Base-by-base conservation (phyloP, 148 eudicot species). In the Cornus kousa region DNA sequence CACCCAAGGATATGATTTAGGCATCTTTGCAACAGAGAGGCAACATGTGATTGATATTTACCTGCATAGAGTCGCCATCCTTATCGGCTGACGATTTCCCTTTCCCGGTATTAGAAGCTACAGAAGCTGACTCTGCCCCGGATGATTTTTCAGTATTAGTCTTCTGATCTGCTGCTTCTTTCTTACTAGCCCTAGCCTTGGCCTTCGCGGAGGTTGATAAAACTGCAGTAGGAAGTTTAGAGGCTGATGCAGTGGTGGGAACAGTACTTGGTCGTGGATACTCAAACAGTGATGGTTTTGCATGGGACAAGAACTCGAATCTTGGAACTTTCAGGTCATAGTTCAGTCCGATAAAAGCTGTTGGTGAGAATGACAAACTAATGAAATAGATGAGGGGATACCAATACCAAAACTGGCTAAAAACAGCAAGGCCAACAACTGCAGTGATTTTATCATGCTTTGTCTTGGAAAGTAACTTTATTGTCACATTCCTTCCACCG, bases 381-480 rank as follows among this genome's bases (percentile, higher is more conserved):
- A 94, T 80, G 87, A 93, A 96, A 75, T 96, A 96, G n/a, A 89
- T 96, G 20, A 96, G 99, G 11, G 99, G 99, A 79, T 96, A 96
- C 99, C 99, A 96, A 76, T 94, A 96, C 99, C 99, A 96, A 82
- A 90, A 96, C 82, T 96, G 99, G 83, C 94, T 96, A 73, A 96
- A 96, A 64, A 96, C 95, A 67, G 99, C 98, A 73, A 96, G 90
- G 71, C 99, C 98, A 50, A 96, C 94, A 33, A 96, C 92, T 35
- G 99, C 98, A 46, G 99, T 96, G 50, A 96, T 81, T 83, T 92
- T 93, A 77, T 96, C 98, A 80, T 96, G 99, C 70, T 92, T 93
- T 19, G 98, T 86, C 82, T 91, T 96, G 14, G 99, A 96, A 81
- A 90, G 97, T 80, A 96, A 75, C 87, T 88, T 90, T 59, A 96